Evolutionary conservation across 768 basidiomycete species (phyloP).

Genomic region (Lyophyllum atratum): DNA sequence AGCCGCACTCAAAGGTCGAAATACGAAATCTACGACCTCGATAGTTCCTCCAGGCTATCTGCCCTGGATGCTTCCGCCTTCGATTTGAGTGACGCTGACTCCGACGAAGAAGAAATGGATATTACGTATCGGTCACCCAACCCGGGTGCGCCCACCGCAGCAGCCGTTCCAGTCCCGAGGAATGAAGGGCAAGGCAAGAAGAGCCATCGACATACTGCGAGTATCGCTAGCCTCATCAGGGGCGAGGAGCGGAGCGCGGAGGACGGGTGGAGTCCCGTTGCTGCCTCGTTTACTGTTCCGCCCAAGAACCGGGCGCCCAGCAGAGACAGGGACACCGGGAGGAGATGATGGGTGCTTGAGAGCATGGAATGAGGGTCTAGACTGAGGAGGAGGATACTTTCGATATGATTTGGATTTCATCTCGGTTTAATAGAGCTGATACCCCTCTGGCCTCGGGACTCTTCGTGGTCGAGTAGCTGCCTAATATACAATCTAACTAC

Average conservation of each 20-base stretch:
- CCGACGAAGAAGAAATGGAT: conserved; percentile 70
- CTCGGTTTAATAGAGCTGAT: conserved; percentile 7
- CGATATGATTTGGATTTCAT: background rate
- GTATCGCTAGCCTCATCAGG: conserved; percentile 79
- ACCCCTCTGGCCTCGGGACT: background rate
- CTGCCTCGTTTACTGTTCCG: conserved; percentile 26
- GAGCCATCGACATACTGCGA: conserved; percentile 78
- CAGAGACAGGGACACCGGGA: background rate
- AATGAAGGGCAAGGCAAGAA: conserved; percentile 30
- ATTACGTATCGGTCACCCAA: conserved; percentile 73
- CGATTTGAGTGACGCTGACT: conserved; percentile 53
- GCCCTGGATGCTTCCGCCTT: conserved; percentile 52
- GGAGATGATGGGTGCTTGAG: background rate
- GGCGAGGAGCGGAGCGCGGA: conserved; percentile 74
- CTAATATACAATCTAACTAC: background rate
- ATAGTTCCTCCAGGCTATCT: conserved; percentile 49
- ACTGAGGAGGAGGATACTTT: background rate
- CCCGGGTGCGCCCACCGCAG: conserved; percentile 36
- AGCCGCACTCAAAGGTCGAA: conserved; percentile 46
- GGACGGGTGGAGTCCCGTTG: conserved; percentile 82
- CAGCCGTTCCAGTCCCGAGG: conserved; percentile 26
- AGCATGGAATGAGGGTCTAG: background rate
- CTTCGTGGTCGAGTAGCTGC: background rate
- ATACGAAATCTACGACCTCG: conserved; percentile 79
- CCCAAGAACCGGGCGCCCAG: background rate